These are phyloP conservation scores for Cryptococcus jaspeensis DNA, from an alignment of 1,284 basidiomycete genomes.

Conservation along the genomic window DNA sequence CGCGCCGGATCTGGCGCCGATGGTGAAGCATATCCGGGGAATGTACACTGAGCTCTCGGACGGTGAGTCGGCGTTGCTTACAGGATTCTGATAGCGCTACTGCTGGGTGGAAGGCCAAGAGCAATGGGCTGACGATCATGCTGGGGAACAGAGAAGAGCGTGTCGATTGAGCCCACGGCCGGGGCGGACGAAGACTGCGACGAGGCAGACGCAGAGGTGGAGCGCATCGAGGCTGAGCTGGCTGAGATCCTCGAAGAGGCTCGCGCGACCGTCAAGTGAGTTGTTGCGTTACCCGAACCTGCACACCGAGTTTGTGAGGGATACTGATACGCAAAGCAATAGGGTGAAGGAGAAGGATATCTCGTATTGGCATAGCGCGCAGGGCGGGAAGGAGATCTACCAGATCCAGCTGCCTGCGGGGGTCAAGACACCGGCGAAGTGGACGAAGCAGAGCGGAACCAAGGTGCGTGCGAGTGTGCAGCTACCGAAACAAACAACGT, in stretches of 20 bases:
- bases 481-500: background rate
- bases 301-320: too few species aligned
- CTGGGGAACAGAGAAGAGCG: slow-evolving; percentile 24
- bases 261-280: slow-evolving; percentile 8
- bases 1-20: slow-evolving; percentile 68
- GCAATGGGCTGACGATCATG: slow-evolving; percentile 45
- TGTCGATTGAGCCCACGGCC: slow-evolving; percentile 64
- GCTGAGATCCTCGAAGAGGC: slow-evolving; percentile 64
- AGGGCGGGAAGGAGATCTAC: slow-evolving; percentile 87
- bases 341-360: slow-evolving; percentile 56
- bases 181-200: slow-evolving; percentile 87
- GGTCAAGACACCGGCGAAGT: slow-evolving; percentile 71
- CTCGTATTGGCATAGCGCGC: slow-evolving; percentile 77
- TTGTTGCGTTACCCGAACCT: too few species aligned
- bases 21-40: slow-evolving; percentile 66
- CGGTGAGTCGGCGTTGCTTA: slow-evolving; percentile 54
- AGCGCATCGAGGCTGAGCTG: slow-evolving; percentile 66
- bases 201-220: slow-evolving; percentile 67
- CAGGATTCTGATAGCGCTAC: background rate
- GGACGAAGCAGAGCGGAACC: slow-evolving; percentile 78
- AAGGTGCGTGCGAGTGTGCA: slow-evolving; percentile 58
- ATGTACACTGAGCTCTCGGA: slow-evolving; percentile 68
- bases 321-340: background rate
- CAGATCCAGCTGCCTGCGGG: slow-evolving; percentile 69
- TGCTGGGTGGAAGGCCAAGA: too few species aligned